Evolutionary conservation across 371 early-diverging fungal species (phyloP), one percentile per base, ranked within the genome.

Genomic region (Dichotomocladium elegans): DNA sequence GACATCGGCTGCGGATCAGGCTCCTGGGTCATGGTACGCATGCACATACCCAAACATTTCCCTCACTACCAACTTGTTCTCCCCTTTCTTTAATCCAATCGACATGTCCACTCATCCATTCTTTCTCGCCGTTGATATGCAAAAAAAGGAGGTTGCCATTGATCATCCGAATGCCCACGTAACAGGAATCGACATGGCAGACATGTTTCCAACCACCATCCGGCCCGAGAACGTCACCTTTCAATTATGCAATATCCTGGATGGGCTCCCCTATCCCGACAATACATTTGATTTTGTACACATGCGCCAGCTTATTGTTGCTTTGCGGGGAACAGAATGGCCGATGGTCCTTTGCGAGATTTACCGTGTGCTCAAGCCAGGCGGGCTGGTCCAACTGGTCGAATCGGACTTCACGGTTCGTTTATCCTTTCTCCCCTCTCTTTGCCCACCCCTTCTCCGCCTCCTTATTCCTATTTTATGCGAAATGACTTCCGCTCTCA

Each of bases 81-180:
- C n/a, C n/a, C n/a, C n/a, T n/a, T 10, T 22, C 41, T 22, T 19
- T 22, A 11, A 41, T 10, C 22, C 41, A 12, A 41, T 14, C 12
- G n/a, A n/a, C 12, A 12, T 41, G 19, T 17, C 22, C 41, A 41
- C 41, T 17, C 41, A 22, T 12, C 41, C 22, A 19, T 41, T 4
- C 2, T 12, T 11, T 46, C 43, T 46, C 0, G 8, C 6, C 25
- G 0, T n/a, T 19, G n/a, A n/a, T n/a, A n/a, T n/a, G n/a, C n/a
- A n/a, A 5, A 15, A n/a, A 37, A 45, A 72, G 61, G 85, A 85
- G 64, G 77, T 85, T 79, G 78, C 81, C 3, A 66, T 69, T 19
- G 79, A 82, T 10, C 70, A 74, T 61, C 80, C 82, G 21, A 66
- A 70, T 15, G 70, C 72, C 9, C 58, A 72, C 10, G 51, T 85